Base-by-base conservation (phyloP, 768 basidiomycete genomes). In the Suillus decipiens region DNA sequence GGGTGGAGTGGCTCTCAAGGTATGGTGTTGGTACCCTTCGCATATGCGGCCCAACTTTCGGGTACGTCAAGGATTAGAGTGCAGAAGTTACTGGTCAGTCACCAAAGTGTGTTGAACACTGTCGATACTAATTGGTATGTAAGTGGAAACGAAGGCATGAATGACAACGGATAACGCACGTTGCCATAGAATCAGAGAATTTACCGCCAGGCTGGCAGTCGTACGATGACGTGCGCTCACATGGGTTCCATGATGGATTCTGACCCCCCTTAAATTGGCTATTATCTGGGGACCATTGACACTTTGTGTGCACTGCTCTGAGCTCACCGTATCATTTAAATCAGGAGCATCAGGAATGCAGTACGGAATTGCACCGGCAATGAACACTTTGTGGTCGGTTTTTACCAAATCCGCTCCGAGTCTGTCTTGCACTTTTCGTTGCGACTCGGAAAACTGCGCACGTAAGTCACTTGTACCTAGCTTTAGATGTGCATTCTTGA, bases 211-310 rank as follows among this genome's bases (percentile, higher is more conserved):
- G 1, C 28, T 28, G 28, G 28, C 28, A 28, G 28, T 28, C 28
- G 28, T n/a, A n/a, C n/a, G n/a, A n/a, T n/a, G n/a, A n/a, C n/a
- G n/a, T 39, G 4, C 1, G 10, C 11, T 41, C 15, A 6, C 68
- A 5, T 59, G 70, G 8, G 33, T 67, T 69, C 33, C 53, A 15
- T 72, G 68, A n/a, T 74, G 72, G 72, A 33, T 60, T 1, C 36
- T 71, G 61, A 67, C 67, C 61, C 73, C 69, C 22, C 2, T 66
- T 61, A 71, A 63, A 56, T 68, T 72, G 69, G 70, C 62, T n/a
- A 50, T 45, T 45, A 66, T 74, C 33, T 72, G 73, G 19, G 72
- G 73, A 41, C 71, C 72, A 1, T 50, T 72, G 66, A 74, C 73
- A 17, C n/a, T 74, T 64, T 67, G 36, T 28, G 65, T 74, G 3